phyloP scores from a whole-genome alignment of 2,329 filamentous ascomycete species.

The Fusarium cyanostomum region DNA sequence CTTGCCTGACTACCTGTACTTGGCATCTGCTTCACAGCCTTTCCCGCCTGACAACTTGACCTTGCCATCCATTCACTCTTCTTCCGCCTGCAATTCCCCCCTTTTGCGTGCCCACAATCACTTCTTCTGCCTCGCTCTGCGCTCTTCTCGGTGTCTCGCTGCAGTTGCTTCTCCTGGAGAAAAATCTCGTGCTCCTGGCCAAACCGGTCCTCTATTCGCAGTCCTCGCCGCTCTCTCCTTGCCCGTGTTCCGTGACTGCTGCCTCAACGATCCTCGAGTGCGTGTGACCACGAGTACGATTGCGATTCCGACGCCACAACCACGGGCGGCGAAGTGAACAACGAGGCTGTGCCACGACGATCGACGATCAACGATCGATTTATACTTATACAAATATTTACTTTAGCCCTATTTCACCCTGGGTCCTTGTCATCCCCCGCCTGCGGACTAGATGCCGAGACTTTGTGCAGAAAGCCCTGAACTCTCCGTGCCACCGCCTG shows the following conservation, averaged over 20 bases:
- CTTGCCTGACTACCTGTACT: slow-evolving; percentile 20
- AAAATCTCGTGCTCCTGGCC: slow-evolving; percentile 22
- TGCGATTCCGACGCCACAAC: slow-evolving; percentile 22
- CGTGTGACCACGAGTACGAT: slow-evolving; percentile 38
- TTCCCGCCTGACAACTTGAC: slow-evolving; percentile 17
- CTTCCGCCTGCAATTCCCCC: slow-evolving; percentile 6
- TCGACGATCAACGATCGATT: slow-evolving; percentile 24
- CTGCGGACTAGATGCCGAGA: slow-evolving; percentile 8
- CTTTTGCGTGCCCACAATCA: not conserved
- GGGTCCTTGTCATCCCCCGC: slow-evolving; percentile 2
- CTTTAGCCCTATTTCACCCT: slow-evolving; percentile 1
- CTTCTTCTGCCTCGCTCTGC: slow-evolving; percentile 8
- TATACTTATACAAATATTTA: slow-evolving; percentile 14
- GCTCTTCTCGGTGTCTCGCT: slow-evolving; percentile 22
- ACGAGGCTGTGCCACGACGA: slow-evolving; percentile 27
- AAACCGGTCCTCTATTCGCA: slow-evolving; percentile 12
- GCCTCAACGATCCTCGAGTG: slow-evolving; percentile 32
- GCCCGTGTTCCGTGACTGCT: slow-evolving; percentile 39
- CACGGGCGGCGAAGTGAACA: slow-evolving; percentile 25
- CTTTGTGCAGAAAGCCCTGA: slow-evolving; percentile 9
- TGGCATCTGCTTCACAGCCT: slow-evolving; percentile 21
- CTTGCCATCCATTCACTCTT: slow-evolving; percentile 5
- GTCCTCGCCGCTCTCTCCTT: slow-evolving; percentile 22
- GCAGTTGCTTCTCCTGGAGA: slow-evolving; percentile 6
- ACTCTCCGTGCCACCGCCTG: slow-evolving; percentile 6